phyloP scores from a whole-genome alignment of 202 grass and related monocot genomes.

The Carex arenaria region DNA sequence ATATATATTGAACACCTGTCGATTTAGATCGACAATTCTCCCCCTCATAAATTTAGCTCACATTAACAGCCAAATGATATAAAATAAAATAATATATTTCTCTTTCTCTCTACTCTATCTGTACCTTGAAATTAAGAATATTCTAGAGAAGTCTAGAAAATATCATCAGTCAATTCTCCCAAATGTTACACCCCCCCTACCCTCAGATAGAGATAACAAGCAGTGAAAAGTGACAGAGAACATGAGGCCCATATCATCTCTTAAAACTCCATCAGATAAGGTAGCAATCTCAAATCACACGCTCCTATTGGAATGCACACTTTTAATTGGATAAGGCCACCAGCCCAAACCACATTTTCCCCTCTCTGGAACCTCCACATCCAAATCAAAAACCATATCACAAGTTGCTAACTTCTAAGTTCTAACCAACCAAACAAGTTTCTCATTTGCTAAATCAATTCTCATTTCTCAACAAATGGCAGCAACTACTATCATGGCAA shows the following conservation, averaged over 20 bases:
- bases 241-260: slow-evolving; percentile 9
- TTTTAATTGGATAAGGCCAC: slow-evolving; percentile 40
- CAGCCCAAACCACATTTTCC: slow-evolving; percentile 38
- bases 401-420: background rate
- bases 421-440: background rate
- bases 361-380: background rate
- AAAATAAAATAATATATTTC: no score
- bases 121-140: background rate
- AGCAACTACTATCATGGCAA: slow-evolving; percentile 49
- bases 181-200: background rate
- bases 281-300: slow-evolving; percentile 21
- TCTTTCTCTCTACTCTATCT: no score
- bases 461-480: slow-evolving; percentile 34
- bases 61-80: no score
- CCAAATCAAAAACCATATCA: slow-evolving; percentile 20
- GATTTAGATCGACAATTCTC: no score
- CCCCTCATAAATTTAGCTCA: no score
- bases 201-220: background rate
- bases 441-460: background rate
- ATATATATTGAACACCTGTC: no score
- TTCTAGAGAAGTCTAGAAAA: background rate
- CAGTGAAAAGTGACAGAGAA: background rate
- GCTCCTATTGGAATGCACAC: slow-evolving; percentile 36
- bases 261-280: slow-evolving; percentile 17
- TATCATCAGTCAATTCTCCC: background rate